A percentile compares a stretch with the other conserved stretches of the same genome.
Conservation (phyloP, 768 basidiomycete species). For the Udeniomyces megalosporus region DNA sequence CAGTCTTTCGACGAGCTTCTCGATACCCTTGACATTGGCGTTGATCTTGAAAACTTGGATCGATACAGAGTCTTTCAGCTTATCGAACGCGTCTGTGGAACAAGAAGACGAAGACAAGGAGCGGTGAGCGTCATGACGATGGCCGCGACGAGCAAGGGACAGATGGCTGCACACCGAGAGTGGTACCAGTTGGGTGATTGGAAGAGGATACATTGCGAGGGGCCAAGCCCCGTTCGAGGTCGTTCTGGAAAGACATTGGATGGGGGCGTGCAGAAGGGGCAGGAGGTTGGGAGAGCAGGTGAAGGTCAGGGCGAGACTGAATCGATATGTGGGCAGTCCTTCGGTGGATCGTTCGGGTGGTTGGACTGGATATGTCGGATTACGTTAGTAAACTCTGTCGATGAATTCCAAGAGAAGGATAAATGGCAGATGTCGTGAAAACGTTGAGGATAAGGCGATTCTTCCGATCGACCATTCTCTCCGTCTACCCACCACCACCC, state of each 20-base stretch:
- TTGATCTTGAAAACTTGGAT: constrained; percentile 99
- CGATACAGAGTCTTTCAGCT: constrained; percentile 36
- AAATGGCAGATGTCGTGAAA: no score
- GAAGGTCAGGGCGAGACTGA: no score
- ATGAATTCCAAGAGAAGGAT: no score
- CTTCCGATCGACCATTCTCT: no score
- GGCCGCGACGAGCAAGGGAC: no score
- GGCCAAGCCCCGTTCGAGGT: constrained; percentile 6
- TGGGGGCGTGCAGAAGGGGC: background rate
- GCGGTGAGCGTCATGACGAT: background rate
- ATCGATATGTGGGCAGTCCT: no score
- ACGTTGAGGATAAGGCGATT: no score
- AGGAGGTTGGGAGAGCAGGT: background rate
- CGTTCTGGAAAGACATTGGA: constrained; percentile 6
- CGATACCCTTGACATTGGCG: constrained; percentile 85
- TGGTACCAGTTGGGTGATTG: background rate
- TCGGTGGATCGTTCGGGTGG: background rate
- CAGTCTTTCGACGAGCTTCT: constrained; percentile 94
- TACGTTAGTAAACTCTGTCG: background rate
- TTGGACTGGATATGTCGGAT: no score
- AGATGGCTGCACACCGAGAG: no score
- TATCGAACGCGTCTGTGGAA: constrained; percentile 38
- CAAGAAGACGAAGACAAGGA: background rate
- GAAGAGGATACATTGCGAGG: background rate
- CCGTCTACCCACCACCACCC: no score